Conservation (phyloP, 345 rosid species). For the Citrus reticulata region DNA sequence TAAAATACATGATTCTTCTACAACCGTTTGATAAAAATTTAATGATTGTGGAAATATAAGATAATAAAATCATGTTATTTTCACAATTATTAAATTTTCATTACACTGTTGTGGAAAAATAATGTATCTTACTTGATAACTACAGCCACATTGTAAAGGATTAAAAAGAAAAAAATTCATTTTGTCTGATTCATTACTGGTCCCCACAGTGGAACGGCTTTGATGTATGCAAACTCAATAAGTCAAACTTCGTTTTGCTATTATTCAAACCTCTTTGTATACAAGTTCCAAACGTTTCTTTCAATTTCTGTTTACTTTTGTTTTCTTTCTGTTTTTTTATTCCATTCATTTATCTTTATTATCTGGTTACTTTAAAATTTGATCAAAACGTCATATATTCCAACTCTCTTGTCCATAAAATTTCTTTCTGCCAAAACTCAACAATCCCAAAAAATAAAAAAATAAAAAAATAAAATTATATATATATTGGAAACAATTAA, state of each 20-base stretch:
- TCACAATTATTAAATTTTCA: rapidly evolving
- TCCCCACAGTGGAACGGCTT: neutral
- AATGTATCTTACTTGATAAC: no score
- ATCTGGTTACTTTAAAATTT: neutral
- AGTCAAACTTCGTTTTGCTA: neutral
- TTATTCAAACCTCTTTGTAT: neutral
- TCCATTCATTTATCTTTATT: neutral
- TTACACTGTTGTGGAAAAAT: no score
- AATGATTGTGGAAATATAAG: rapidly evolving
- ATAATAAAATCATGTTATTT: no score
- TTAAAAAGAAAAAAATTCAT: neutral
- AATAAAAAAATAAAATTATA: no score
- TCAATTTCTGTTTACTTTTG: slow-evolving; percentile 2
- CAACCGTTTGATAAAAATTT: rapidly evolving
- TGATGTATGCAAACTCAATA: neutral
- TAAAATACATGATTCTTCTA: no score
- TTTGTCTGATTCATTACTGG: neutral
- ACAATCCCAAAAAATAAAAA: no score
- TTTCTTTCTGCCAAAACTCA: neutral
- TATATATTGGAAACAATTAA: neutral
- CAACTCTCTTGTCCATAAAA: neutral
- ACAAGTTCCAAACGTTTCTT: neutral
- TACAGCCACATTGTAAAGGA: no score
- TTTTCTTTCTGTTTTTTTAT: slow-evolving; percentile 3
- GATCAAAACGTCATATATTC: neutral